phyloP scores from a whole-genome alignment of 2,329 filamentous ascomycete species.

The Xylaria arbuscula region DNA sequence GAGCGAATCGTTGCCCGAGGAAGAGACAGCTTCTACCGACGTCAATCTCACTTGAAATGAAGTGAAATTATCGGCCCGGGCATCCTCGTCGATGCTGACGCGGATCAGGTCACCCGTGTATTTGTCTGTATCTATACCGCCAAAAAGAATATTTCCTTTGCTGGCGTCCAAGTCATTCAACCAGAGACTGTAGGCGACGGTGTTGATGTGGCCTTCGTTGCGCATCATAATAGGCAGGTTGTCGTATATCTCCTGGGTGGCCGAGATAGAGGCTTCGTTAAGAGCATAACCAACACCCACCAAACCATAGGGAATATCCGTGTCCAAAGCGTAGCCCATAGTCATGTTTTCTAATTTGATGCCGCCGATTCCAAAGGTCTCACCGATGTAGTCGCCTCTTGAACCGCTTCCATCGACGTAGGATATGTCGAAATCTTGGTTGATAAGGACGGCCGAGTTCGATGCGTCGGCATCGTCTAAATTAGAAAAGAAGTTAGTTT shows the following conservation, averaged over 20 bases:
- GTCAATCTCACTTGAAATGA: constrained; percentile 63
- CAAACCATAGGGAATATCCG: constrained; percentile 67
- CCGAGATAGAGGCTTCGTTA: constrained; percentile 62
- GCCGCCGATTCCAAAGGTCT: constrained; percentile 66
- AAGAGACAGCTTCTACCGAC: constrained; percentile 59
- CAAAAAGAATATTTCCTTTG: constrained; percentile 79
- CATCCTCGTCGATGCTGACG: constrained; percentile 66
- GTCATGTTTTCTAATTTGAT: constrained; percentile 64
- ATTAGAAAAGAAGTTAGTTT: constrained; percentile 37
- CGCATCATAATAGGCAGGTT: constrained; percentile 75
- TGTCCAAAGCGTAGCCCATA: constrained; percentile 67
- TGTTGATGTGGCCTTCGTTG: constrained; percentile 70
- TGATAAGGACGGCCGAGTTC: constrained; percentile 57
- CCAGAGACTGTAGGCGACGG: constrained; percentile 78
- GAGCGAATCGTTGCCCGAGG: constrained; percentile 61
- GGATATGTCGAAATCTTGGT: constrained; percentile 64
- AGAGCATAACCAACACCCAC: constrained; percentile 69
- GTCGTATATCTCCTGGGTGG: constrained; percentile 53
- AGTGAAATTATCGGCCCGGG: constrained; percentile 53
- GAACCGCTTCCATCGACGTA: constrained; percentile 71
- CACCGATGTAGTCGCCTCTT: constrained; percentile 68
- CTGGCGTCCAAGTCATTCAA: constrained; percentile 68
- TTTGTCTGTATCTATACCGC: constrained; percentile 82
- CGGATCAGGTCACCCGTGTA: constrained; percentile 72
- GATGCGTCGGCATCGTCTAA: constrained; percentile 61